Base-by-base conservation (phyloP, 202 grass and related monocot genomes). In the Alloteropsis angusta region DNA sequence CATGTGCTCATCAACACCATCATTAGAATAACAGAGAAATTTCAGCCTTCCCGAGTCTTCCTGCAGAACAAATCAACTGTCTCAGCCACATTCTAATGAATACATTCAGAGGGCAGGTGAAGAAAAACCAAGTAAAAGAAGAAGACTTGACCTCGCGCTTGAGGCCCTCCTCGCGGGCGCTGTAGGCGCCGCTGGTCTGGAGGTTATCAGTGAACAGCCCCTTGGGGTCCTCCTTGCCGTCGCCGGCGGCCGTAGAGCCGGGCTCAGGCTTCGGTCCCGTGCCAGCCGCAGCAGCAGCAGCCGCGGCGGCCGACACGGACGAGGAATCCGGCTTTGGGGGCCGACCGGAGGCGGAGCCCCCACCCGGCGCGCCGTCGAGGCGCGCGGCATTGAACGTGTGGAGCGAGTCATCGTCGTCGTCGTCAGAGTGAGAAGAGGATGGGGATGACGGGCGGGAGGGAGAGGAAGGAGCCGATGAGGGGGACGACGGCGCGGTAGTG, bases 1-100 rank as follows among this genome's bases (percentile, higher is more conserved):
- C 96, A 99, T 99, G 80, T 99, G 96, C 72, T 99, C 90, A 82
- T 99, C 92, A 52, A 99, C 79, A 50, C 92, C 96, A 75, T 99
- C 96, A 17, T 96, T 99, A 59, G 90, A 85, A 93, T 87, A 99
- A 55, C 96, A 99, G 17, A 96, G 80, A 76, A 99, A 99, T 84
- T 93, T 91, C 22, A 99, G 79, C 77, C 71, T 93, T 23, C 88
- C 92, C 12, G 82, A 82, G 80, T 99, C 96, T 91, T 99, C 96
- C 96, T 99, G 79, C 54, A 82, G 65, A 77, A 71, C 9, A 44
- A 71, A 50, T 57, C 72, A 81, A 60, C 30, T 26, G 56, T 13
- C 17, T 76, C 47, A 81, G 82, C 18, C 45, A 46, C 73, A 57
- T 74, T 79, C 34, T 41, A 65, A 22, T 65, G 9, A 42, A 43